phyloP scores from a whole-genome alignment of 2,329 filamentous ascomycete genomes.

The Fonsecaea pugnacius region DNA sequence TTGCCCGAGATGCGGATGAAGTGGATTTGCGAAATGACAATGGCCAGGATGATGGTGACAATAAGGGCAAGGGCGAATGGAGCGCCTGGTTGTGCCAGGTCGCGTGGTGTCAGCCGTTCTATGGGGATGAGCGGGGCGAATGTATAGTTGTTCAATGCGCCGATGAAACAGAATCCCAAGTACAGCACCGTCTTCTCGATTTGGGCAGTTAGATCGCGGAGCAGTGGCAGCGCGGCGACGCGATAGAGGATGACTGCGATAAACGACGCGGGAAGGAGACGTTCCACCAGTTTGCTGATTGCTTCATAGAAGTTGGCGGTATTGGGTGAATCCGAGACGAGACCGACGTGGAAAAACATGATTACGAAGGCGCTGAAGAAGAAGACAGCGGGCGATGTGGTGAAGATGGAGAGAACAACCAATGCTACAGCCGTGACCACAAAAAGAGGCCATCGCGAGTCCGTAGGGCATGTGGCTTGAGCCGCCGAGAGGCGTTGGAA shows the following conservation, averaged over 20 bases:
- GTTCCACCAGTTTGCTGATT: conserved; percentile 76
- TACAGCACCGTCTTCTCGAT: conserved; percentile 88
- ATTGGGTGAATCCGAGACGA: conserved; percentile 84
- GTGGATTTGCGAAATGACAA: conserved; percentile 78
- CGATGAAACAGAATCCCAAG: conserved; percentile 89
- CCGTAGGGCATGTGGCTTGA: conserved; percentile 68
- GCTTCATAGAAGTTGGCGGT: conserved; percentile 70
- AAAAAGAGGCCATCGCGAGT: conserved; percentile 82
- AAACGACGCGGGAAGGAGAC: conserved; percentile 85
- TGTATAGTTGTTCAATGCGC: conserved; percentile 90
- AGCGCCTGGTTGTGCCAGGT: conserved; percentile 89
- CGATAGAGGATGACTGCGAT: conserved; percentile 85
- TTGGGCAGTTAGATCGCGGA: conserved; percentile 76
- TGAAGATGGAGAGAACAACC: conserved; percentile 77
- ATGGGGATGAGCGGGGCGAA: conserved; percentile 88
- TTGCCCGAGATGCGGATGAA: conserved; percentile 84
- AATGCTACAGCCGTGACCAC: conserved; percentile 81
- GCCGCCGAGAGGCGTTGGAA: conserved; percentile 65
- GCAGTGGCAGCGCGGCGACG: conserved; percentile 75
- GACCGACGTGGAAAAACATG: conserved; percentile 85
- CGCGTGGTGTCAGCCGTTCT: conserved; percentile 84
- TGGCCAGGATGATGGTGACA: conserved; percentile 68
- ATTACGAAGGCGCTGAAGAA: conserved; percentile 81
- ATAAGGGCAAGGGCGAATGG: conserved; percentile 80
- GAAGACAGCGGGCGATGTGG: conserved; percentile 75